These are phyloP conservation scores for Elaeis guineensis DNA, from an alignment of 176 grass and related monocot genomes.

Conservation along the genomic window DNA sequence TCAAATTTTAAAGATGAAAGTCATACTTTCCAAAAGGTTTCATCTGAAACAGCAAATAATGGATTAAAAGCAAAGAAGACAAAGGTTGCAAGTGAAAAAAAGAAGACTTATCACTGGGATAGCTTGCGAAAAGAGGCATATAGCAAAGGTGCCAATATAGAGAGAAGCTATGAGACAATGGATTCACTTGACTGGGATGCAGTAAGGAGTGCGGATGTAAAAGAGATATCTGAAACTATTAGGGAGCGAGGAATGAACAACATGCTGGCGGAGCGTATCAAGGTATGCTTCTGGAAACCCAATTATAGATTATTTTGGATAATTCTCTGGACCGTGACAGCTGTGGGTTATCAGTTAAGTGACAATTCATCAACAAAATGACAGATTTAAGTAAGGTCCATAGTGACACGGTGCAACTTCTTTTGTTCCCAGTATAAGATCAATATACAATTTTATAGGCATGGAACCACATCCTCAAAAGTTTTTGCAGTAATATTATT, in stretches of 20 bases:
- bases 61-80: conserved; percentile 36
- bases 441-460: no score
- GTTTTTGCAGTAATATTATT: no score
- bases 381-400: no score
- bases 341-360: no score
- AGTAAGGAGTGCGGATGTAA: conserved; percentile 46
- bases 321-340: no score
- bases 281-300: conserved; percentile 29
- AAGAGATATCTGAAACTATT: conserved; percentile 54
- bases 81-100: conserved; percentile 26
- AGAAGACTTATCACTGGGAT: conserved; percentile 66
- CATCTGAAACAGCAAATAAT: neutral
- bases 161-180: conserved; percentile 32
- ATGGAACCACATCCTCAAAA: no score
- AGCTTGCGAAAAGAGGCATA: conserved; percentile 57
- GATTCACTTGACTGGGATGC: conserved; percentile 79
- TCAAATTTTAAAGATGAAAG: conserved; percentile 2
- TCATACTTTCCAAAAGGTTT: neutral
- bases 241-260: conserved; percentile 87
- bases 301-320: no score
- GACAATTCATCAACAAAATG: no score
- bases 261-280: conserved; percentile 74
- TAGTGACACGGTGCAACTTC: no score
- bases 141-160: conserved; percentile 26
- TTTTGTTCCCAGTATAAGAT: no score